Evolutionary conservation across 2,329 filamentous ascomycete species (phyloP).

Genomic region (Diaporthe citri): DNA sequence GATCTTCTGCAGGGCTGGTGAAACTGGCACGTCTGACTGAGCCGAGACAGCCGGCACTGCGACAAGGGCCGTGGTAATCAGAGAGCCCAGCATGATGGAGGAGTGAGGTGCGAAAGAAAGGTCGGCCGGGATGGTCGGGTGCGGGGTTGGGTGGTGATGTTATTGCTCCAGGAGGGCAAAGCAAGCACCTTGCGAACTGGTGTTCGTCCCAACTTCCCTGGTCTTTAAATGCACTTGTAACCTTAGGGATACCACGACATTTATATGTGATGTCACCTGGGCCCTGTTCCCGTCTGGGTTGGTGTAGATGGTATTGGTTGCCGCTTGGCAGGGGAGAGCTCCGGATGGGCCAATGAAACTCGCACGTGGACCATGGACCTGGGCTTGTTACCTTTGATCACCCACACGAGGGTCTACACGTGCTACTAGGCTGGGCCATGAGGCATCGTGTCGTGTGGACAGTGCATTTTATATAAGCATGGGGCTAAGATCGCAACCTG

Average conservation of each 20-base stretch:
- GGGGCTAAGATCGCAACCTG: background rate
- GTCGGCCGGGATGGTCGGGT: background rate
- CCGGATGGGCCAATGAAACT: slow-evolving; percentile 31
- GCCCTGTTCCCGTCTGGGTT: background rate
- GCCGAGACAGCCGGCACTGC: background rate
- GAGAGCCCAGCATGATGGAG: slow-evolving; percentile 19
- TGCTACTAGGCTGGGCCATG: slow-evolving; percentile 7
- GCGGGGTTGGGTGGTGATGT: background rate
- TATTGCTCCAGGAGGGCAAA: background rate
- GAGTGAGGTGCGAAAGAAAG: background rate
- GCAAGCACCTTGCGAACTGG: background rate
- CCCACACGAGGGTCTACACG: background rate
- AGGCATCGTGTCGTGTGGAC: background rate
- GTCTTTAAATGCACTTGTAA: background rate
- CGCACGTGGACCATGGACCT: slow-evolving; percentile 26
- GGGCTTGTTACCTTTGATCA: background rate
- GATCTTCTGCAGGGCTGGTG: slow-evolving; percentile 34
- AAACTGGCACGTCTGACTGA: slow-evolving; percentile 37
- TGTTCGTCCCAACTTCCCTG: slow-evolving; percentile 14
- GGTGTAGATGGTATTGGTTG: background rate
- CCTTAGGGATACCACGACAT: background rate
- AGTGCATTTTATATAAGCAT: background rate
- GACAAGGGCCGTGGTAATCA: slow-evolving; percentile 18
- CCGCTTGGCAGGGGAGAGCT: slow-evolving; percentile 12
- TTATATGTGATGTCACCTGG: slow-evolving; percentile 33